phyloP scores from a whole-genome alignment of 805 yeast species.

The Candida coquimbonensis region DNA sequence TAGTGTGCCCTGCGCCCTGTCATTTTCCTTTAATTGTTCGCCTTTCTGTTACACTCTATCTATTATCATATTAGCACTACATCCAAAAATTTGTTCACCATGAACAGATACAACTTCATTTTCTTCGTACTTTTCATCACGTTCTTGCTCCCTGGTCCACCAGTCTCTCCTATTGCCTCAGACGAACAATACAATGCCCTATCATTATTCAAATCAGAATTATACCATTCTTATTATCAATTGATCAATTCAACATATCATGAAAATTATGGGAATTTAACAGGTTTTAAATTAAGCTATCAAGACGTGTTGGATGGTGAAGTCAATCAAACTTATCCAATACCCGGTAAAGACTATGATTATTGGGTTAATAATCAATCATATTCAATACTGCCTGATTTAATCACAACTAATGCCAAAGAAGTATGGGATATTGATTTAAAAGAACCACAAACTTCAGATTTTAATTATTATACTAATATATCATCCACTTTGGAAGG shows the following conservation, averaged over 20 bases:
- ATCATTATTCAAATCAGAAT: constrained; percentile 31
- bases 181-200: constrained; percentile 32
- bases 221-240: constrained; percentile 24
- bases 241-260: constrained; percentile 37
- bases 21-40: neutral
- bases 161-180: constrained; percentile 24
- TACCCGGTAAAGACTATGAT: constrained; percentile 37
- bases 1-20: neutral
- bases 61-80: too few species aligned
- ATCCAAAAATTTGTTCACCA: neutral
- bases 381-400: constrained; percentile 54
- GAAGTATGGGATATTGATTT: constrained; percentile 44
- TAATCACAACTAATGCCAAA: constrained; percentile 40
- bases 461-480: constrained; percentile 31
- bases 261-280: constrained; percentile 59
- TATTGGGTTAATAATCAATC: constrained; percentile 44
- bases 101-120: constrained; percentile 20
- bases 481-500: constrained; percentile 45
- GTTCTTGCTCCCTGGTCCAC: constrained; percentile 36
- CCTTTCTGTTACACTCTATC: neutral
- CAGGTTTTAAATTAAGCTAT: constrained; percentile 67
- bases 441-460: constrained; percentile 5
- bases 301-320: constrained; percentile 44
- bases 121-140: constrained; percentile 21
- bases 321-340: constrained; percentile 49